A percentile compares a stretch with the other conserved stretches of the same genome.
Conservation (phyloP, 2,329 filamentous ascomycete genomes). For the Colletotrichum sp. region DNA sequence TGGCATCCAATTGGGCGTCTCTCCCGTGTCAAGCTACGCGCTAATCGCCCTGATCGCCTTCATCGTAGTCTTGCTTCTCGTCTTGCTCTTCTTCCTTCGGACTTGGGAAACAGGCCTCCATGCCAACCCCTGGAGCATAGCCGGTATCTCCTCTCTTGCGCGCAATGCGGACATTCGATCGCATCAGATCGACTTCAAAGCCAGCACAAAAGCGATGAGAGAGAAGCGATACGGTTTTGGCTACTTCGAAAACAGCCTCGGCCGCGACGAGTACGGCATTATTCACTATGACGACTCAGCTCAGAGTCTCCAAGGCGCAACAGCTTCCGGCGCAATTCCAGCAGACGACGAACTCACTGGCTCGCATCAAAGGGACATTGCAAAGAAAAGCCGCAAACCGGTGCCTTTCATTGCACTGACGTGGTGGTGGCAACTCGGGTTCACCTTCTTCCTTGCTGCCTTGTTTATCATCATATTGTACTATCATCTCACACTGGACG, state of each 20-base stretch:
- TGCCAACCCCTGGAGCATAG: conserved; percentile 45
- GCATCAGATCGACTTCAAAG: conserved; percentile 21
- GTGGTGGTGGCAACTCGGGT: conserved; percentile 35
- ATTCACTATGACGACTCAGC: conserved; percentile 31
- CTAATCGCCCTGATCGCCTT: conserved; percentile 34
- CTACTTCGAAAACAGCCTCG: conserved; percentile 27
- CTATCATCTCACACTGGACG: conserved; percentile 34
- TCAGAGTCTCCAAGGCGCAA: conserved; percentile 10
- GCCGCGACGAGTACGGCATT: conserved; percentile 35
- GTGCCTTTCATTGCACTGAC: conserved; percentile 40
- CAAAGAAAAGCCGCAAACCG: neutral
- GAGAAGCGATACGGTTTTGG: conserved; percentile 32
- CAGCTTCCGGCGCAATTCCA: neutral
- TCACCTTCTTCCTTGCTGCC: conserved; percentile 35
- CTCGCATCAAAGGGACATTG: neutral
- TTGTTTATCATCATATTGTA: conserved; percentile 43
- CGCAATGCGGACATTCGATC: conserved; percentile 32
- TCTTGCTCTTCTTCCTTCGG: conserved; percentile 31
- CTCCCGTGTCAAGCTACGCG: conserved; percentile 31
- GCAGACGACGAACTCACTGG: neutral
- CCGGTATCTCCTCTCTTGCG: conserved; percentile 38
- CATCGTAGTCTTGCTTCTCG: conserved; percentile 33
- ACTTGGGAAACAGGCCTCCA: conserved; percentile 42
- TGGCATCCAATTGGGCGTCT: conserved; percentile 38
- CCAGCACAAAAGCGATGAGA: conserved; percentile 24